Evolutionary conservation across 2,329 filamentous ascomycete genomes (phyloP), one percentile per base, ranked within the genome.

Genomic region (Malbranchea zuffiana): DNA sequence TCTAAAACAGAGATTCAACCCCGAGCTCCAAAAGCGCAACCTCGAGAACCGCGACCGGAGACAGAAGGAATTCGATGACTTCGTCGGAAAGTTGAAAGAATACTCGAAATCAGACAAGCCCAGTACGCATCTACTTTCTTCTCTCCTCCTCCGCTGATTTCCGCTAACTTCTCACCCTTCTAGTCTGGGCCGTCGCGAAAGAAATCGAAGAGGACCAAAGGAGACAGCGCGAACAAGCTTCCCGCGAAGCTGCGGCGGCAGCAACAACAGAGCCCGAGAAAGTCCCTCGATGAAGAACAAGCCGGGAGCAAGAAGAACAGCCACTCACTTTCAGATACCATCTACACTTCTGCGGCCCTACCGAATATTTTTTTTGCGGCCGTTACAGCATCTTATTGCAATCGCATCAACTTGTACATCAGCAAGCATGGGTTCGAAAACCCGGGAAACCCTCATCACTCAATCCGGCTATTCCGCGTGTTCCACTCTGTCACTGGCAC

Each of bases 21-120:
- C 88, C 1, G 90, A 96, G 21, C 72, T 98, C n/a, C 82, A 90
- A 56, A 82, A 83, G 59, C 75, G 82, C 53, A 86, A 82, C 44
- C 66, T 93, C n/a, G 86, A 87, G 59, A 74, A 78, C 41, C 74
- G 85, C 12, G 70, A 80, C 40, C 75, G 81, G 56, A 74, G 74
- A 42, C 76, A 90, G 54, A 72, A 87, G 60, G 86, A 95, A 41
- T 94, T 94, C 50, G 82, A 95, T 54, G 74, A 86, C 39, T 96
- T 94, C 53, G 82, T 95, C 18, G 72, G 55, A 32, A 77, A 79
- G 50, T 62, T 98, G 55, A 95, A 93, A 69, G 75, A 88, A 50
- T 84, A 87, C 58, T 82, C 84, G 17, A 92, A 87, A 65, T 90
- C 81, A 10, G 80, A 93, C 55, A 94, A 88, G 65, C 83, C 83